Evolutionary conservation across 2,329 filamentous ascomycete genomes (phyloP).

Genomic region (Phaeophleospora eucalypticola): DNA sequence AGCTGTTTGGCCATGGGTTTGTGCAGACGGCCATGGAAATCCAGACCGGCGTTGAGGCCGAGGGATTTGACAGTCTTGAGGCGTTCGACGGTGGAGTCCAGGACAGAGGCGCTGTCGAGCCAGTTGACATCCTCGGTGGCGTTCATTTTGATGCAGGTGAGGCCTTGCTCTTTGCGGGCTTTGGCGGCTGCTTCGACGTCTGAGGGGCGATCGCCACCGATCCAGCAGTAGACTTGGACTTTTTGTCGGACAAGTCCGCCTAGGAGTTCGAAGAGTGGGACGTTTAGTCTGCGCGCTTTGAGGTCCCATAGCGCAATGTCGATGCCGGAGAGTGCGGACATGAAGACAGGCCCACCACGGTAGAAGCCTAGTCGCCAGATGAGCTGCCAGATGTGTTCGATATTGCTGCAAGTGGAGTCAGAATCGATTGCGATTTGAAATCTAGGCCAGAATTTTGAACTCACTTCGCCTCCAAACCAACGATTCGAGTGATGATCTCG

Average conservation of each 20-base stretch:
- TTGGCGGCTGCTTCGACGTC: conserved; percentile 57
- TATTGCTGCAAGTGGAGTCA: conserved; percentile 58
- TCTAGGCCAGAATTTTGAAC: background rate
- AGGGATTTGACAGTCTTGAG: conserved; percentile 65
- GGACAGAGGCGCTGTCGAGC: conserved; percentile 65
- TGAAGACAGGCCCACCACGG: conserved; percentile 72
- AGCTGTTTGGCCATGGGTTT: conserved; percentile 79
- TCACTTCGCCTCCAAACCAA: conserved; percentile 63
- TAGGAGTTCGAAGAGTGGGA: conserved; percentile 69
- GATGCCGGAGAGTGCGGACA: conserved; percentile 72
- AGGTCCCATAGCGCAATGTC: conserved; percentile 79
- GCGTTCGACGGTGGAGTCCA: conserved; percentile 62
- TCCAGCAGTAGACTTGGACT: conserved; percentile 72
- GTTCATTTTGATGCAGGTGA: conserved; percentile 73
- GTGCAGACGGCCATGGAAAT: conserved; percentile 74
- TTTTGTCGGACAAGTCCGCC: conserved; percentile 70
- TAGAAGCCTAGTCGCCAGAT: conserved; percentile 69
- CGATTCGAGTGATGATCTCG: conserved; percentile 59
- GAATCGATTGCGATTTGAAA: background rate
- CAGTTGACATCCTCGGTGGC: conserved; percentile 71
- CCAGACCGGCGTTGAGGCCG: conserved; percentile 68
- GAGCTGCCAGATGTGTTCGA: conserved; percentile 76
- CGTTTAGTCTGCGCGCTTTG: conserved; percentile 60
- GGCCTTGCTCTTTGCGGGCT: conserved; percentile 50
- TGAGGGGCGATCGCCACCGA: conserved; percentile 66